These are phyloP conservation scores for Hevea brasiliensis DNA, from an alignment of 345 rosid genomes.

Conservation along the genomic window DNA sequence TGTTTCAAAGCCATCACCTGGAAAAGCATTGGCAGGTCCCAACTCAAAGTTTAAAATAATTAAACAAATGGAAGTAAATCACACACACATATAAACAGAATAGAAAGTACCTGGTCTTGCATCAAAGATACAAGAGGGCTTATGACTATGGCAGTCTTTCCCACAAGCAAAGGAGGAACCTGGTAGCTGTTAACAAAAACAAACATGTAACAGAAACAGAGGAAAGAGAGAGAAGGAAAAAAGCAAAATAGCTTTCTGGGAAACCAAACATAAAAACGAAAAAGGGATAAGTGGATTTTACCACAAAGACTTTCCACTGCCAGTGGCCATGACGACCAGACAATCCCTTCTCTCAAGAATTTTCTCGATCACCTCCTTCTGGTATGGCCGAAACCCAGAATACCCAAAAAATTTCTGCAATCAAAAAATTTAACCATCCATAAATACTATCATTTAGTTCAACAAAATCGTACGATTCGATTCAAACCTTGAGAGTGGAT, in stretches of 20 bases:
- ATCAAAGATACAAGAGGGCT: conserved; percentile 53
- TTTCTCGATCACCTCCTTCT: conserved; percentile 45
- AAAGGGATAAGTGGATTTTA: conserved; percentile 1
- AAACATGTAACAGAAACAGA: neutral
- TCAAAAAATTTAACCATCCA: neutral
- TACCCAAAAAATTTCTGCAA: conserved; percentile 43
- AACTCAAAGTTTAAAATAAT: neutral
- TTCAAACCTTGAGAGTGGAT: conserved; percentile 10
- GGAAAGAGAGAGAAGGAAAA: neutral
- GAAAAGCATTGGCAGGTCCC: neutral
- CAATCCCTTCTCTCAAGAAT: conserved; percentile 36
- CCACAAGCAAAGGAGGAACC: conserved; percentile 43
- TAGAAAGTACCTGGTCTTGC: conserved; percentile 46
- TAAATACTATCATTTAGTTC: neutral
- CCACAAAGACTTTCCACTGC: conserved; percentile 56
- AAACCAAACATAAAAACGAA: neutral
- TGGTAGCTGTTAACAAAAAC: conserved; percentile 35
- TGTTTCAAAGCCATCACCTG: conserved; percentile 50
- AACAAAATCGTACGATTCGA: neutral
- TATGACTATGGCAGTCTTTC: conserved; percentile 40
- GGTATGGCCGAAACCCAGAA: conserved; percentile 40
- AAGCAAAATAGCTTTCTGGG: neutral
- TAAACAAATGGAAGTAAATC: neutral
- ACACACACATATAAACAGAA: neutral
- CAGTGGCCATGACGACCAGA: conserved; percentile 54